phyloP scores from a whole-genome alignment of 208 protist species.

The Leishmania gerbilli region DNA sequence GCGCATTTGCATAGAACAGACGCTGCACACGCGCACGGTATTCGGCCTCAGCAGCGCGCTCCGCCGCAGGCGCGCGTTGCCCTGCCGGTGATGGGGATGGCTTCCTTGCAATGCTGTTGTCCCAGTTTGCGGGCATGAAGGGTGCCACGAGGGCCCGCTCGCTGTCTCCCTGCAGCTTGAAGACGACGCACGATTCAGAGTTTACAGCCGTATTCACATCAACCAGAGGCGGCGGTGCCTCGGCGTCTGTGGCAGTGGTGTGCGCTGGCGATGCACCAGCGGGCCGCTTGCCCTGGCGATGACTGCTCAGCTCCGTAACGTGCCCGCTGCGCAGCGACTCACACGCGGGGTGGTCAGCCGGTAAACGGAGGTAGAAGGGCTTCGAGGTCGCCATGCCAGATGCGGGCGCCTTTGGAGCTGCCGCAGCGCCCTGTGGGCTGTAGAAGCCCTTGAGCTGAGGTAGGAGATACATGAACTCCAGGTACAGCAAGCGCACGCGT shows the following conservation, averaged over 20 bases:
- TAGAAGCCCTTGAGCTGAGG: constrained; percentile 38
- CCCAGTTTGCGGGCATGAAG: constrained; percentile 35
- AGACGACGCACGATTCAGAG: constrained; percentile 10
- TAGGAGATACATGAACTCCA: constrained; percentile 73
- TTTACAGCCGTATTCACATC: neutral
- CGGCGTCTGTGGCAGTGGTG: neutral
- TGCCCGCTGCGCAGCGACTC: neutral
- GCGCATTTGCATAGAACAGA: constrained; percentile 47
- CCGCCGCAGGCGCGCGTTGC: neutral
- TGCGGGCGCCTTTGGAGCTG: neutral
- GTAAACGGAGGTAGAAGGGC: constrained; percentile 20
- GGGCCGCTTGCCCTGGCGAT: neutral
- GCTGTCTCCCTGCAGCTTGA: constrained; percentile 7
- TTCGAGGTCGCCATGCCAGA: neutral
- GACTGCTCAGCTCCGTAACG: constrained; percentile 8
- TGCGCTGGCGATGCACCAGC: neutral
- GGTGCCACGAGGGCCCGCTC: constrained; percentile 13
- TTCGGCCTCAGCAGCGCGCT: constrained; percentile 11
- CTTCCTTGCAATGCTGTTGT: constrained; percentile 13
- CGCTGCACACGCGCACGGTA: constrained; percentile 63
- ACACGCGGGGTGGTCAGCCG: constrained; percentile 15
- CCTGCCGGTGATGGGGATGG: neutral
- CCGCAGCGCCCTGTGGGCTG: constrained; percentile 3
- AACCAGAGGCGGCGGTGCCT: neutral
- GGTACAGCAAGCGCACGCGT: constrained; percentile 60